These are phyloP conservation scores for Aspergillus taichungensis DNA, from an alignment of 495 filamentous ascomycete genomes.

Conservation along the genomic window DNA sequence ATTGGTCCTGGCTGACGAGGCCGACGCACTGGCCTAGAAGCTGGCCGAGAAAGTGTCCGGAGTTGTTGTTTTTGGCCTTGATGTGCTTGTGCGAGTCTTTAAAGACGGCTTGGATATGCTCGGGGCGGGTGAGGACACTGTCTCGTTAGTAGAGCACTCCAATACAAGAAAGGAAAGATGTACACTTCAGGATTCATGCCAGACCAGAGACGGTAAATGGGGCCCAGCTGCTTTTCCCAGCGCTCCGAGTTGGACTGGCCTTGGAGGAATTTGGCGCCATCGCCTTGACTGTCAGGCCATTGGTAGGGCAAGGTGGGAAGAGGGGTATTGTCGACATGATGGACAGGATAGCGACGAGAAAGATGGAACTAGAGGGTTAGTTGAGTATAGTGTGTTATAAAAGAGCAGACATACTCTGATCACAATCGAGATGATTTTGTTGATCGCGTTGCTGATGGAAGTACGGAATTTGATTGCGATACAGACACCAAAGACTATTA, in stretches of 20 bases:
- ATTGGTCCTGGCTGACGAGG: conserved; percentile 20
- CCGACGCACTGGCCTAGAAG: conserved; percentile 32
- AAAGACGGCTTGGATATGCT: conserved; percentile 19
- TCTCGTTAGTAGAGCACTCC: not conserved
- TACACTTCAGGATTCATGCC: conserved; percentile 25
- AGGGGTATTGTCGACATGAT: not conserved
- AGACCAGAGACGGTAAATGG: conserved; percentile 22
- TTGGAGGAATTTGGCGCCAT: conserved; percentile 18
- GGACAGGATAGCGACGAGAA: not conserved
- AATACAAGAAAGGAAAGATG: not conserved
- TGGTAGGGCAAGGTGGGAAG: conserved; percentile 14
- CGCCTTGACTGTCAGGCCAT: conserved; percentile 23
- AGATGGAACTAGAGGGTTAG: too few relatives aligned
- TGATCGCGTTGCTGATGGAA: too few relatives aligned
- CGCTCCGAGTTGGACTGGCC: conserved; percentile 9
- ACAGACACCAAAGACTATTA: too few relatives aligned
- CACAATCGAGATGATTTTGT: too few relatives aligned
- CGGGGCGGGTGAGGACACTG: conserved; percentile 15
- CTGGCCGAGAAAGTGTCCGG: conserved; percentile 25
- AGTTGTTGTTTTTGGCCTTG: conserved; percentile 22
- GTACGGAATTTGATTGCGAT: too few relatives aligned
- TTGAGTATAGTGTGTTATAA: too few relatives aligned
- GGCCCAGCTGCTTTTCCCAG: conserved; percentile 15
- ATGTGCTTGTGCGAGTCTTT: conserved; percentile 24
- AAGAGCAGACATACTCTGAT: too few relatives aligned